These are phyloP conservation scores for Lathyrus oleraceus DNA, from an alignment of 306 rosid species.

Conservation along the genomic window DNA sequence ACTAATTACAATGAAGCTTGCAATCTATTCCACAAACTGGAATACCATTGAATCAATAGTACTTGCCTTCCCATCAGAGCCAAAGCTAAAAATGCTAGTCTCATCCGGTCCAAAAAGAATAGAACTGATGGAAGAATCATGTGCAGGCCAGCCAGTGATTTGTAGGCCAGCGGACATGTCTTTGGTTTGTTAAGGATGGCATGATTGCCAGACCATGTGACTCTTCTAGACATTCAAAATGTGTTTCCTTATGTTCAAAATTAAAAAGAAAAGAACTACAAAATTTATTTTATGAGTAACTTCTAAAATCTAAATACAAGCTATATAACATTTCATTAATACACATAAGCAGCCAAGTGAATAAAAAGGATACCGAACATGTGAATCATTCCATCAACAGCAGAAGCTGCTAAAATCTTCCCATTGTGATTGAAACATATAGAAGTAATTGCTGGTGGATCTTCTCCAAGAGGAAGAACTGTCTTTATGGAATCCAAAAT, in stretches of 20 bases:
- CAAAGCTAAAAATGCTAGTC: constrained; percentile 93
- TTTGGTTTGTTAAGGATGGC: constrained; percentile 61
- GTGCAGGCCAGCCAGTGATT: constrained; percentile 99
- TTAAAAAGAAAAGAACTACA: not conserved
- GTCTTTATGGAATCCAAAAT: constrained; percentile 73
- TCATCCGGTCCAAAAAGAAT: constrained; percentile 96
- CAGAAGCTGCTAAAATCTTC: constrained; percentile 92
- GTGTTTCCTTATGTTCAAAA: not conserved
- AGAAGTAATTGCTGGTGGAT: constrained; percentile 96
- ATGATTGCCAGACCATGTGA: constrained; percentile 7
- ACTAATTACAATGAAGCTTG: constrained; percentile 3
- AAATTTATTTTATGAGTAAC: constrained; percentile 23
- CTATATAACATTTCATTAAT: not conserved
- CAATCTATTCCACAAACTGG: constrained; percentile 17
- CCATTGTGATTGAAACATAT: constrained; percentile 97
- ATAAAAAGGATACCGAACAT: constrained; percentile 95
- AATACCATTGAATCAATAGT: constrained; percentile 27
- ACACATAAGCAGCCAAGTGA: constrained; percentile 13
- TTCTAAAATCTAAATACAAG: constrained; percentile 6
- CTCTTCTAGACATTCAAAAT: constrained; percentile 8
- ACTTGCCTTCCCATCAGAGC: constrained; percentile 88
- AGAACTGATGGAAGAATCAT: constrained; percentile 91
- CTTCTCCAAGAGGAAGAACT: constrained; percentile 98
- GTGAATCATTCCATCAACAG: constrained; percentile 97
- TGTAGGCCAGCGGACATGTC: constrained; percentile 96